Evolutionary conservation across 164 flowering plant genomes (phyloP).

Genomic region (Cinnamomum micranthum): DNA sequence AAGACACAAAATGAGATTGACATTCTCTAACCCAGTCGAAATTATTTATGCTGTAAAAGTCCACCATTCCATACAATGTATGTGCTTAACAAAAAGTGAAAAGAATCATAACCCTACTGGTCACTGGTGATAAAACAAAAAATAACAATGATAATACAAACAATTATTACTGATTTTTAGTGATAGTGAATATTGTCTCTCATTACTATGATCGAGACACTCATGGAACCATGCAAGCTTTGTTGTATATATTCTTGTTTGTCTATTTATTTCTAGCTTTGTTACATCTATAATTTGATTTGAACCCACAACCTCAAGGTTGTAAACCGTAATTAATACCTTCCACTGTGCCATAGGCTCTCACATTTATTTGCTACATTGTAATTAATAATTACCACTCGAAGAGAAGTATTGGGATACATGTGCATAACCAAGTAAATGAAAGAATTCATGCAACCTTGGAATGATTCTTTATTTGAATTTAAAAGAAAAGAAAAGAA

Average conservation of each 20-base stretch:
- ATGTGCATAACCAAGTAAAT: too few species aligned
- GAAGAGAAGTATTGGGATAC: too few species aligned
- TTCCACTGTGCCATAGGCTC: too few species aligned
- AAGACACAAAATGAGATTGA: slow-evolving; percentile 29
- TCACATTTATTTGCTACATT: too few species aligned
- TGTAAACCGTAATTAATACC: too few species aligned
- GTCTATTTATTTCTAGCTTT: too few species aligned
- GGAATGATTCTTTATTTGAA: too few species aligned
- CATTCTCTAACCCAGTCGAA: slow-evolving; percentile 23
- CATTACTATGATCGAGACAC: not conserved
- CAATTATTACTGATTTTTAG: not conserved
- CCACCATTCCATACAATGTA: slow-evolving; percentile 18
- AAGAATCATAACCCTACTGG: slow-evolving; percentile 13
- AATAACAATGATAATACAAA: slow-evolving; percentile 11
- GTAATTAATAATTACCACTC: too few species aligned
- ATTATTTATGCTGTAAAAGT: slow-evolving; percentile 13
- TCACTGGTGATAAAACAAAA: slow-evolving; percentile 8
- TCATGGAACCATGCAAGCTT: slow-evolving; percentile 2
- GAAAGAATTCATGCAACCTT: too few species aligned
- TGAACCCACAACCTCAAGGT: too few species aligned
- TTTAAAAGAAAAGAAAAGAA: too few species aligned
- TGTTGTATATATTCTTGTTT: not conserved
- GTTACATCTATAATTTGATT: too few species aligned
- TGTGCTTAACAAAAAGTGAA: slow-evolving; percentile 13
- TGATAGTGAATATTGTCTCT: slow-evolving; percentile 4